Percentiles rank a stretch among this genome's conserved stretches.
Evolutionary conservation across 2,329 filamentous ascomycete genomes (phyloP).

Genomic region (Xylaria hypoxylon): DNA sequence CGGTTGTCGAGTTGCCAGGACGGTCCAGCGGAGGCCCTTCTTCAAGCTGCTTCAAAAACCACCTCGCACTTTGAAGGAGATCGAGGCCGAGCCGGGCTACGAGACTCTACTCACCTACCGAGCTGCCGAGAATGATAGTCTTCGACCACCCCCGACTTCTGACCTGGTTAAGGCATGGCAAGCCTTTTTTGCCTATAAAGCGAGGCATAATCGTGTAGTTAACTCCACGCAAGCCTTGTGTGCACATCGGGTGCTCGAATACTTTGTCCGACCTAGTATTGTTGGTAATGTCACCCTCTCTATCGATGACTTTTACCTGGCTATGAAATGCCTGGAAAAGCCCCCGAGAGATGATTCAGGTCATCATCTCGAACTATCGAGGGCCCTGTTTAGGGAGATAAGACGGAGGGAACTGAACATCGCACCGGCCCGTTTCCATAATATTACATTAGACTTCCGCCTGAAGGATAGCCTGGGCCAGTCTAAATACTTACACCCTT

Average conservation of each 20-base stretch:
- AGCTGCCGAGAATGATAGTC: conserved; percentile 70
- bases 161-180: conserved; percentile 74
- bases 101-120: conserved; percentile 76
- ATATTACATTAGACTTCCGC: conserved; percentile 28
- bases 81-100: conserved; percentile 77
- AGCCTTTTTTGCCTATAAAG: conserved; percentile 70
- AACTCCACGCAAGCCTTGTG: conserved; percentile 76
- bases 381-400: conserved; percentile 56
- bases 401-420: conserved; percentile 43
- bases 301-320: conserved; percentile 59
- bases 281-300: conserved; percentile 41
- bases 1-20: conserved; percentile 44
- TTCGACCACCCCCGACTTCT: conserved; percentile 71
- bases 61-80: conserved; percentile 68
- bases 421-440: conserved; percentile 23
- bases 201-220: conserved; percentile 60
- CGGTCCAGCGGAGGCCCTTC: conserved; percentile 65
- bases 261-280: conserved; percentile 62
- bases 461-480: conserved; percentile 17
- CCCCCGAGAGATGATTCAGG: conserved; percentile 58
- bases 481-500: conserved; percentile 44
- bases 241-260: conserved; percentile 68
- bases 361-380: conserved; percentile 62
- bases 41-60: conserved; percentile 72
- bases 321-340: conserved; percentile 58